Percentiles rank a stretch among this genome's conserved stretches.
Conservation (phyloP, 129 eudicot genomes). For the Scalesia atractyloides region DNA sequence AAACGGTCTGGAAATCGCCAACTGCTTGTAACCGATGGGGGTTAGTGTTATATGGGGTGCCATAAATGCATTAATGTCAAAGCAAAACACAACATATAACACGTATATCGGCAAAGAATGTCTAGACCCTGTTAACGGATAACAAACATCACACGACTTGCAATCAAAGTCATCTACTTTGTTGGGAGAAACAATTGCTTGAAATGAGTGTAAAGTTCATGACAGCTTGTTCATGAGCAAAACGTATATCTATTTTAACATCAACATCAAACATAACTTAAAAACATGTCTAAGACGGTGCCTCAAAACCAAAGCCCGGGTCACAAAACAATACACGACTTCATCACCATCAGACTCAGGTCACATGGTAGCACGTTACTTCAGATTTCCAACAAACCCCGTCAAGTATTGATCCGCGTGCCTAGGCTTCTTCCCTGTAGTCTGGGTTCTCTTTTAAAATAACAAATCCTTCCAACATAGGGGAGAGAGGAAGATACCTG, state of each 20-base stretch:
- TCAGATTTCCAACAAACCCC: slow-evolving; percentile 5
- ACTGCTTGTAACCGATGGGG: background rate
- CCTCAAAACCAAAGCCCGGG: slow-evolving; percentile 2
- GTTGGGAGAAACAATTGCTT: background rate
- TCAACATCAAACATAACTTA: slow-evolving; percentile 9
- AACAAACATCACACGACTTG: background rate
- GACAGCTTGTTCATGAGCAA: slow-evolving; percentile 20
- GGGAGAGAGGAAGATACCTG: slow-evolving; percentile 93
- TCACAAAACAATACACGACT: background rate
- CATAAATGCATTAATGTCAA: background rate
- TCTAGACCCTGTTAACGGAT: background rate
- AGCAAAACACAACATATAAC: background rate
- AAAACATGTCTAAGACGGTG: slow-evolving; percentile 2
- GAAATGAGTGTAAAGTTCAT: slow-evolving; percentile 20
- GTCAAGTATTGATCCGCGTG: background rate
- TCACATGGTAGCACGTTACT: background rate
- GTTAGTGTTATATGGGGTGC: background rate
- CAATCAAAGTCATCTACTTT: slow-evolving; percentile 2
- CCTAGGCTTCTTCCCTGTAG: slow-evolving; percentile 71
- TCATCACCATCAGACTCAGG: background rate
- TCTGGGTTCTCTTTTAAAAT: slow-evolving; percentile 93
- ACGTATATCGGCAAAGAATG: background rate
- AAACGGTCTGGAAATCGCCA: background rate
- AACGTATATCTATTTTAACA: slow-evolving; percentile 9
- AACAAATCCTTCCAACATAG: slow-evolving; percentile 90